Evolutionary conservation across 2,329 filamentous ascomycete species (phyloP).

Genomic region (Amesomyces nigricolor): DNA sequence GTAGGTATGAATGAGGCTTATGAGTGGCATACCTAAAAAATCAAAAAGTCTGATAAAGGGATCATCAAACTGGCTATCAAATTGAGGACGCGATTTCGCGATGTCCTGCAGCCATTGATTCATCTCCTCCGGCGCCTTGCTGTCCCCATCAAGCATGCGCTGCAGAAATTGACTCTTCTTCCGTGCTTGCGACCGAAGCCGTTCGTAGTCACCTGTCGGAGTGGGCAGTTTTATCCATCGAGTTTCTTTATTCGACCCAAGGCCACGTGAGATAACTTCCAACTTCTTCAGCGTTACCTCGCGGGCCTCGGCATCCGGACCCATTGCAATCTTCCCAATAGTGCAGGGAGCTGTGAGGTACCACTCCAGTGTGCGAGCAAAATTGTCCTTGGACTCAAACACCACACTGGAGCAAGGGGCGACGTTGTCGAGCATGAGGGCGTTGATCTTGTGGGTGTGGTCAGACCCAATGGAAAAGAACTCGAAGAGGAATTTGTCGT

Average conservation of each 20-base stretch:
- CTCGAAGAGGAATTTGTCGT: conserved; percentile 29
- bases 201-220: background rate
- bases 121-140: background rate
- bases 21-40: no score
- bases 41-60: no score
- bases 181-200: background rate
- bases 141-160: background rate
- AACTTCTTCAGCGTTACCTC: conserved; percentile 12
- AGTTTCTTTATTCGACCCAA: conserved; percentile 11
- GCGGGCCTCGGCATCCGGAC: conserved; percentile 7
- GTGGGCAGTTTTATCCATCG: background rate
- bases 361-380: conserved; percentile 26
- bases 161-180: background rate
- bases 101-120: no score
- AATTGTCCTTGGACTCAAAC: conserved; percentile 23
- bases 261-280: conserved; percentile 8
- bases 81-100: no score
- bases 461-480: conserved; percentile 26
- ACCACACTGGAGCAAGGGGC: conserved; percentile 26
- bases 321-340: conserved; percentile 18
- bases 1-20: no score
- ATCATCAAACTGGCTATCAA: no score
- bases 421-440: conserved; percentile 29
- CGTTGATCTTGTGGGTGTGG: conserved; percentile 31
- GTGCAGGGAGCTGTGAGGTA: conserved; percentile 23